Base-by-base conservation (phyloP, 305 asterid genomes). In the Rubia peregrina region DNA sequence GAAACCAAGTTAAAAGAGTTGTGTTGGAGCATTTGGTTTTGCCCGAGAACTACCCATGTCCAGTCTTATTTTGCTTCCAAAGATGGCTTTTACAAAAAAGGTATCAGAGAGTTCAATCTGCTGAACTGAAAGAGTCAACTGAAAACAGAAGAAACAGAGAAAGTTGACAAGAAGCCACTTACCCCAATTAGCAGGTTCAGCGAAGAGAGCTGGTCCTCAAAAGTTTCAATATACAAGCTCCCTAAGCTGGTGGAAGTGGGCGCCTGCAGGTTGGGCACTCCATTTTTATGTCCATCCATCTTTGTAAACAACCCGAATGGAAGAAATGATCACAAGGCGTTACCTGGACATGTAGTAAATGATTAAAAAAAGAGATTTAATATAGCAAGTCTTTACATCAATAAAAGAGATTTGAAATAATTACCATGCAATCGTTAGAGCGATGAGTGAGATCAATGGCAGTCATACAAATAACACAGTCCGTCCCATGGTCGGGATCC, bases 201-300 rank as follows among this genome's bases (percentile, higher is more conserved):
- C 74, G 57, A 70, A 69, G 73, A 76, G 68, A 73, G 67, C 42
- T 60, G 61, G 63, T 78, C 61, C 53, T 17, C 33, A 71, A 63
- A 51, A 73, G 71, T n/a, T 69, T 44, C 68, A 75, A 71, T 53
- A 74, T 76, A 69, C 76, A 78, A 71, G 75, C 69, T 57, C 66
- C 77, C 88, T 70, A 94, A n/a, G 96, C 88, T 4, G 99, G 96
- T n/a, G 99, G 98, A 74, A 94, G 99, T 44, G 97, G 82, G 21
- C 99, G 93, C 1, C 98, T 91, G 73, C 98, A 94, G 26, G 98
- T 94, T 17, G 99, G 99, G 82, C 99, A 94, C 85, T 94, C 99
- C 99, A 94, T 91, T 84, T 94, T 94, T 71, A 94, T 85, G 84
- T 94, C 99, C 99, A 94, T 91, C 99, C 99, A 94, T 84, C 97